These are phyloP conservation scores for Pseudogymnoascus sp. DNA, from an alignment of 2,329 filamentous ascomycete species.

Conservation along the genomic window DNA sequence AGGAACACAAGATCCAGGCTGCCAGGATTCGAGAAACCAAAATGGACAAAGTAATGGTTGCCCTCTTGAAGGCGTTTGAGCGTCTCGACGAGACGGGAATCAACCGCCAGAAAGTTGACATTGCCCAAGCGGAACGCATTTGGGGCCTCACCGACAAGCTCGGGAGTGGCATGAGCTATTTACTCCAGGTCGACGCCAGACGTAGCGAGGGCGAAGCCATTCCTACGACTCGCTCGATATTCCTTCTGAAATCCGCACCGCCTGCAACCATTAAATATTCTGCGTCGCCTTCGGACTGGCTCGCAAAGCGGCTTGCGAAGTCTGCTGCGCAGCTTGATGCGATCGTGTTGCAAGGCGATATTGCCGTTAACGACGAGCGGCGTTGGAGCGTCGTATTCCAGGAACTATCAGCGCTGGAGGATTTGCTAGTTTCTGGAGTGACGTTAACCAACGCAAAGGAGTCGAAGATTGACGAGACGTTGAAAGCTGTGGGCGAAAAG, in stretches of 20 bases:
- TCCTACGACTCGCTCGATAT: constrained; percentile 13
- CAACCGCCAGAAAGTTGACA: constrained; percentile 1
- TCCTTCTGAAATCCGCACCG: constrained; percentile 12
- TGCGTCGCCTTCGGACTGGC: constrained; percentile 8
- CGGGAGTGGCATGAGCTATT: constrained; percentile 10
- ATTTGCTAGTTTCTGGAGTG: constrained; percentile 9
- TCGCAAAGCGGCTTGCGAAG: background rate
- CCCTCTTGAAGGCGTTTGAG: constrained; percentile 6
- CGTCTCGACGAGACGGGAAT: constrained; percentile 8
- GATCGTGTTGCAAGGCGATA: background rate
- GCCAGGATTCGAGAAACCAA: constrained; percentile 1
- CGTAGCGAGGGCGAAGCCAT: background rate
- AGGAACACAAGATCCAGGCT: constrained; percentile 10
- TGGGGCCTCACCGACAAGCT: constrained; percentile 9
- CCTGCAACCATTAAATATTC: constrained; percentile 8
- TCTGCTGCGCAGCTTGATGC: background rate
- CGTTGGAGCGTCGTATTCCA: constrained; percentile 6
- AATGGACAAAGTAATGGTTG: constrained; percentile 1
- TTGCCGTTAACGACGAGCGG: constrained; percentile 7
- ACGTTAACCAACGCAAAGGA: background rate
- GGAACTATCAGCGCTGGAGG: constrained; percentile 7
- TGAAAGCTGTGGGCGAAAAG: constrained; percentile 5
- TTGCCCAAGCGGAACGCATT: background rate
- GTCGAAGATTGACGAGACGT: background rate
- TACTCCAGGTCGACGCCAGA: constrained; percentile 1